A percentile compares a stretch with the other conserved stretches of the same genome.
These are phyloP conservation scores for Pseudonitzschia delicatissima DNA, from an alignment of 108 stramenopile species.

Conservation along the genomic window DNA sequence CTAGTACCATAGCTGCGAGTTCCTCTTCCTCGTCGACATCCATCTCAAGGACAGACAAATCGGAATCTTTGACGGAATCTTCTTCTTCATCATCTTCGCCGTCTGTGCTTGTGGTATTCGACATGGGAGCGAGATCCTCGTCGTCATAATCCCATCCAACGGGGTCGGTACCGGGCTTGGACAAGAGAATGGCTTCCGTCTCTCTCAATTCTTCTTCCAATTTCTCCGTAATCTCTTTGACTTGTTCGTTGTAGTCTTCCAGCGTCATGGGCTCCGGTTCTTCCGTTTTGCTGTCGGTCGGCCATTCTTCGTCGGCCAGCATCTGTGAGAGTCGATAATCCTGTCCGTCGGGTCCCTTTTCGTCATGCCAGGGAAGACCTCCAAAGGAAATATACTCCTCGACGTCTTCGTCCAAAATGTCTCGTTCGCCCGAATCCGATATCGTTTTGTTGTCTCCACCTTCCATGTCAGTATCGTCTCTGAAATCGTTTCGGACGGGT, in stretches of 20 bases:
- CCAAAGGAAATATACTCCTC: slow-evolving; percentile 13
- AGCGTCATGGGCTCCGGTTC: slow-evolving; percentile 25
- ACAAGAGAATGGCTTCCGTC: slow-evolving; percentile 83
- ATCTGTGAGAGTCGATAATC: slow-evolving; percentile 28
- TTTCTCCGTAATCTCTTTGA: slow-evolving; percentile 49
- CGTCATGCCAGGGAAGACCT: slow-evolving; percentile 10
- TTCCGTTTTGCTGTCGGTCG: slow-evolving; percentile 16
- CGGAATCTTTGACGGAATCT: slow-evolving; percentile 3
- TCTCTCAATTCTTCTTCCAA: slow-evolving; percentile 71
- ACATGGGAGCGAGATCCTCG: slow-evolving; percentile 20
- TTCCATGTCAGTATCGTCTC: neutral
- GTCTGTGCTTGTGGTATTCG: slow-evolving; percentile 9
- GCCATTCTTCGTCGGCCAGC: slow-evolving; percentile 59
- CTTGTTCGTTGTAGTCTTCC: slow-evolving; percentile 66
- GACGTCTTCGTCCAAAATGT: neutral
- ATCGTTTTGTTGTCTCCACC: neutral
- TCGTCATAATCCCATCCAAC: slow-evolving; percentile 36
- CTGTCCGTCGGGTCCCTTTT: slow-evolving; percentile 15
- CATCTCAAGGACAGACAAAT: slow-evolving; percentile 9
- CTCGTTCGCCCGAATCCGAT: neutral
- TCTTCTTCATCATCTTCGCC: slow-evolving; percentile 9
- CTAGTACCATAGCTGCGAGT: too few species aligned
- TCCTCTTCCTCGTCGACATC: slow-evolving; percentile 6
- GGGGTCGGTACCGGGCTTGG: slow-evolving; percentile 59
- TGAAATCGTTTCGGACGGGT: neutral